A percentile compares a stretch with the other conserved stretches of the same genome.
phyloP scores from a whole-genome alignment of 352 stramenopile species.

The Saprolegnia parasitica region DNA sequence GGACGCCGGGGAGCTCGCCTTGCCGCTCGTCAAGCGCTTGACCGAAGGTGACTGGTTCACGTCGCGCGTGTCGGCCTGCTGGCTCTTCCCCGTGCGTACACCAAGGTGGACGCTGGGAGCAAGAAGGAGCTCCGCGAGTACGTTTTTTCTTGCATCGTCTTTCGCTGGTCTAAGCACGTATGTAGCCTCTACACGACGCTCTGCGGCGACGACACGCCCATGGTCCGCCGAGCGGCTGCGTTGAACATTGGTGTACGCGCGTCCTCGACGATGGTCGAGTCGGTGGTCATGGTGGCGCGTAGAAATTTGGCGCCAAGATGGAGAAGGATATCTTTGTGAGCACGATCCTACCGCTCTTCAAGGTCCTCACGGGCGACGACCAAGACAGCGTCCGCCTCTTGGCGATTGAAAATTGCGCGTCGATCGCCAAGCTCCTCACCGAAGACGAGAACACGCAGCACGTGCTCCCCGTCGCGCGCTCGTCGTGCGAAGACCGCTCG shows the following conservation, averaged over 20 bases:
- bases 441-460: conserved; percentile 72
- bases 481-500: conserved; percentile 78
- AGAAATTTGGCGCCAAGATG: conserved; percentile 67
- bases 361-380: conserved; percentile 86
- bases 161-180: conserved; percentile 9
- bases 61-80: conserved; percentile 81
- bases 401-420: conserved; percentile 82
- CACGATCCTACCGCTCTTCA: conserved; percentile 81
- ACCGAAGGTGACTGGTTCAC: conserved; percentile 86
- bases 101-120: conserved; percentile 51
- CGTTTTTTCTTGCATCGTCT: conserved; percentile 29
- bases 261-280: not conserved
- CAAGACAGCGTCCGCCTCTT: conserved; percentile 93
- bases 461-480: conserved; percentile 68
- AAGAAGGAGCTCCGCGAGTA: conserved; percentile 84
- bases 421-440: conserved; percentile 66
- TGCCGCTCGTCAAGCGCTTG: conserved; percentile 73
- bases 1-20: conserved; percentile 56
- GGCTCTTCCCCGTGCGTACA: conserved; percentile 74
- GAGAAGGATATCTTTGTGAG: conserved; percentile 68
- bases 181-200: conserved; percentile 68
- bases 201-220: conserved; percentile 83
- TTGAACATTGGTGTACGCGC: conserved; percentile 64
- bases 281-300: not conserved
- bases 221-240: conserved; percentile 77